phyloP scores from a whole-genome alignment of 768 basidiomycete genomes.

The Pulveroboletus sp. region DNA sequence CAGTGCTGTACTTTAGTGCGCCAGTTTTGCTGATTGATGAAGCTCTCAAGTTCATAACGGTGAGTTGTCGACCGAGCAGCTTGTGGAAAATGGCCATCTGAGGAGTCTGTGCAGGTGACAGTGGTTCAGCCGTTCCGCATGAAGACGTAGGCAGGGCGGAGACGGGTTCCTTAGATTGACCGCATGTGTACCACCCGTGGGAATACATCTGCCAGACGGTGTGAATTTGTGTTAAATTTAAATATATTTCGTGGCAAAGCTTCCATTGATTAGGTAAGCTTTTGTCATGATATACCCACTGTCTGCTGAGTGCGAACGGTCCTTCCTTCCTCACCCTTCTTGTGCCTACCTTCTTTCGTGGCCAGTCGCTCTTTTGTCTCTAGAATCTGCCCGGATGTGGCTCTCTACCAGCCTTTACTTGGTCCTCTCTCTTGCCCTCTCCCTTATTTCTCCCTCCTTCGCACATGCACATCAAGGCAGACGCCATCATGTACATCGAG shows the following conservation, averaged over 20 bases:
- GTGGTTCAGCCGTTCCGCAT: constrained; percentile 49
- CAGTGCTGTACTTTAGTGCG: constrained; percentile 80
- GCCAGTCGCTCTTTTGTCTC: constrained; percentile 22
- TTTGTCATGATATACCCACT: neutral
- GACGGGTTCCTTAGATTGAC: neutral
- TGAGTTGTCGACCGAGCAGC: constrained; percentile 31
- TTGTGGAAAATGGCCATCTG: neutral
- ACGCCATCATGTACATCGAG: constrained; percentile 22
- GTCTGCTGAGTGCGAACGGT: neutral
- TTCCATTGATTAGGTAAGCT: constrained; percentile 7
- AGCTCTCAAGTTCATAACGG: constrained; percentile 77
- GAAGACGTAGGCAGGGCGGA: neutral
- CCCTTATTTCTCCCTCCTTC: constrained; percentile 15
- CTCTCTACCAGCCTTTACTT: constrained; percentile 18
- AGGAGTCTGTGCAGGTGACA: constrained; percentile 37
- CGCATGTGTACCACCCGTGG: neutral
- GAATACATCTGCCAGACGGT: too few relatives aligned
- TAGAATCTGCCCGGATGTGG: constrained; percentile 16
- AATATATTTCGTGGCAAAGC: neutral
- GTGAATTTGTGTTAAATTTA: too few relatives aligned
- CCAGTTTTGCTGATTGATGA: constrained; percentile 92
- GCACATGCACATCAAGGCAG: constrained; percentile 19
- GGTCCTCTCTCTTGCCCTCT: constrained; percentile 16
- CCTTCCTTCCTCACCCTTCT: neutral
- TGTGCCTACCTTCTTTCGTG: constrained; percentile 3